These are phyloP conservation scores for Globisporangium spinosum DNA, from an alignment of 352 stramenopile genomes.

Conservation along the genomic window DNA sequence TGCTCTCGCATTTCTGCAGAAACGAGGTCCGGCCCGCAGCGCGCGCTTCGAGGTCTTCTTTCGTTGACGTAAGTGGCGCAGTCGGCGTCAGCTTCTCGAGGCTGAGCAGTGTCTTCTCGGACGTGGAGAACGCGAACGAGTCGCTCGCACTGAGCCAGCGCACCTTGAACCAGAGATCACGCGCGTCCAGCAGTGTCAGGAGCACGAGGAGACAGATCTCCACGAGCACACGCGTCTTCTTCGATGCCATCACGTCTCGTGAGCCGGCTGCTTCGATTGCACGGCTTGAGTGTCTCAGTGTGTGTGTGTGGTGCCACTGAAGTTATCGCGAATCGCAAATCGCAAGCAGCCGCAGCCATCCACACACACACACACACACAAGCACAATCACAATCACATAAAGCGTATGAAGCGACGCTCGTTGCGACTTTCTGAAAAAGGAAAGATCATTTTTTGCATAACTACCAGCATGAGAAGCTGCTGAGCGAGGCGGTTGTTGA, in stretches of 20 bases:
- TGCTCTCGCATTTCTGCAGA: slow-evolving; percentile 30
- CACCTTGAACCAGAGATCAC: slow-evolving; percentile 3
- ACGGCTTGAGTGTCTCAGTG: background rate
- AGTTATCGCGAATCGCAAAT: background rate
- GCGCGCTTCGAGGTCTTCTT: background rate
- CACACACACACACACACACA: background rate
- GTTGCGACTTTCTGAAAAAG: too few relatives aligned
- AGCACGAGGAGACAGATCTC: slow-evolving; percentile 2
- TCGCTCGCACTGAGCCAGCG: background rate
- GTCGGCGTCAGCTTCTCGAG: background rate
- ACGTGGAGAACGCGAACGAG: slow-evolving; percentile 1
- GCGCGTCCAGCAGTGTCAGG: slow-evolving; percentile 1
- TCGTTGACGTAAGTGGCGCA: background rate
- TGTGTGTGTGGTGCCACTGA: background rate
- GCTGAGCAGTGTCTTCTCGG: background rate
- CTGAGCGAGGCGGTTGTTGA: background rate
- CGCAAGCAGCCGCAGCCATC: background rate
- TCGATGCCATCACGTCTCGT: background rate
- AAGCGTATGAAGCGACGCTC: background rate
- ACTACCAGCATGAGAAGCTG: background rate
- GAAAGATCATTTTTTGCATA: background rate
- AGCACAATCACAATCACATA: too few relatives aligned
- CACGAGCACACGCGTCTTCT: slow-evolving; percentile 1
- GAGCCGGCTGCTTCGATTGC: background rate
- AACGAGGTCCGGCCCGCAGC: slow-evolving; percentile 40